Percentiles rank a stretch among this genome's conserved stretches.
phyloP scores from a whole-genome alignment of 768 basidiomycete genomes.

The Suillus luteus region DNA sequence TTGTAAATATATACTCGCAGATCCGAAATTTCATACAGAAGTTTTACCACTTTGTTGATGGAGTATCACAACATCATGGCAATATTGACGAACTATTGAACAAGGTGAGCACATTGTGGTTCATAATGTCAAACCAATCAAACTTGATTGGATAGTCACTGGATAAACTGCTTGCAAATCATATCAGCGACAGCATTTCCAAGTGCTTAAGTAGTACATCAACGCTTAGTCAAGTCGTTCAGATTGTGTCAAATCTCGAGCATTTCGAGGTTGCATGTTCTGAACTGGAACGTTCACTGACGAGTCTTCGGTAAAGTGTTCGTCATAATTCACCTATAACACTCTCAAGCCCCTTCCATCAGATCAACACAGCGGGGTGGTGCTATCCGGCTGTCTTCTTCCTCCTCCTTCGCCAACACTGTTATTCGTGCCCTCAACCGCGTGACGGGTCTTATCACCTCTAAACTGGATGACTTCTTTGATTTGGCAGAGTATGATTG shows the following conservation, averaged over 20 bases:
- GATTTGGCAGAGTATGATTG: slow-evolving; percentile 95
- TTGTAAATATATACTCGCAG: slow-evolving; percentile 38
- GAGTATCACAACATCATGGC: slow-evolving; percentile 86
- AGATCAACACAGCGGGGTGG: slow-evolving; percentile 87
- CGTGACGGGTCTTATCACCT: slow-evolving; percentile 80
- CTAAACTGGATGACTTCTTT: slow-evolving; percentile 95
- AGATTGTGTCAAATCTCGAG: slow-evolving; percentile 90
- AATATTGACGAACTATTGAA: slow-evolving; percentile 90
- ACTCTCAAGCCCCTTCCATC: slow-evolving; percentile 12
- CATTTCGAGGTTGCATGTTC: slow-evolving; percentile 84
- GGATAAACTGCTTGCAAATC: slow-evolving; percentile 75
- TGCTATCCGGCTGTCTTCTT: slow-evolving; percentile 66
- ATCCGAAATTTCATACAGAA: slow-evolving; percentile 89
- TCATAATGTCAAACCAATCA: slow-evolving; percentile 1
- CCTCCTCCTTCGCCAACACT: slow-evolving; percentile 66
- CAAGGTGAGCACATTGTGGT: slow-evolving; percentile 53
- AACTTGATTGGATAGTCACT: slow-evolving; percentile 59
- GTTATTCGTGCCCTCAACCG: slow-evolving; percentile 70
- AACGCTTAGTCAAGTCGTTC: slow-evolving; percentile 87
- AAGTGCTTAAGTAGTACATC: slow-evolving; percentile 73
- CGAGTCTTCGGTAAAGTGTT: slow-evolving; percentile 66
- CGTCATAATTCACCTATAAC: neutral
- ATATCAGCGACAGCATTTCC: slow-evolving; percentile 76
- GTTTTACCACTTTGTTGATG: slow-evolving; percentile 96
- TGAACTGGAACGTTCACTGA: slow-evolving; percentile 84